Percentiles rank a stretch among this genome's conserved stretches.
Evolutionary conservation across 257 asterid genomes (phyloP).

Genomic region (Solanum piurae): DNA sequence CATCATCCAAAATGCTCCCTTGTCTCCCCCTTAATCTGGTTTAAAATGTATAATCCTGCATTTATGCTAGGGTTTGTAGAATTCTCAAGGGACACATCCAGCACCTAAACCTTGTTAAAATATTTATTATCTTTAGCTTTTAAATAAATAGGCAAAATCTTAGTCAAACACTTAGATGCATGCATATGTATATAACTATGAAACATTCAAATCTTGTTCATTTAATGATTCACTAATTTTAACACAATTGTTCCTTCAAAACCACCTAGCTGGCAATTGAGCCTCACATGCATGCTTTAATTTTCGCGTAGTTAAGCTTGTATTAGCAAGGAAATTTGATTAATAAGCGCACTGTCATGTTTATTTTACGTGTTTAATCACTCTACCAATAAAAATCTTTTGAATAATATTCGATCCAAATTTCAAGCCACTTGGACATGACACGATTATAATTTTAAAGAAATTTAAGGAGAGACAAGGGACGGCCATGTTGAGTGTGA

Average conservation of each 20-base stretch:
- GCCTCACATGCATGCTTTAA: background rate
- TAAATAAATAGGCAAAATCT: background rate
- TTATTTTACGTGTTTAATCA: background rate
- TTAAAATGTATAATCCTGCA: conserved; percentile 10
- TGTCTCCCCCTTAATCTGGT: conserved; percentile 26
- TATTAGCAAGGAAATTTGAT: background rate
- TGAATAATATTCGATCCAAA: background rate
- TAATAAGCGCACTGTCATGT: background rate
- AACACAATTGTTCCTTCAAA: background rate
- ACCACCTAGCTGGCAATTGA: background rate
- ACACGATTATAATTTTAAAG: background rate
- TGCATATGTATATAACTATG: background rate
- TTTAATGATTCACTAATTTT: background rate
- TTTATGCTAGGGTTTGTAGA: conserved; percentile 38
- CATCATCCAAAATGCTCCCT: conserved; percentile 16
- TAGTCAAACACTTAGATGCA: background rate
- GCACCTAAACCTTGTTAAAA: background rate
- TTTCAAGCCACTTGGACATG: background rate
- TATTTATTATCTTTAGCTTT: background rate
- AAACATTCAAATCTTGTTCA: background rate
- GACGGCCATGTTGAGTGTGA: background rate
- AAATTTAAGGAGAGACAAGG: background rate
- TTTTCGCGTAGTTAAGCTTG: background rate
- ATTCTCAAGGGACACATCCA: conserved; percentile 19
- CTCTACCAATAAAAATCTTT: background rate